Base-by-base conservation (phyloP, 2,329 filamentous ascomycete species). In the Aspergillus hiratsukae region DNA sequence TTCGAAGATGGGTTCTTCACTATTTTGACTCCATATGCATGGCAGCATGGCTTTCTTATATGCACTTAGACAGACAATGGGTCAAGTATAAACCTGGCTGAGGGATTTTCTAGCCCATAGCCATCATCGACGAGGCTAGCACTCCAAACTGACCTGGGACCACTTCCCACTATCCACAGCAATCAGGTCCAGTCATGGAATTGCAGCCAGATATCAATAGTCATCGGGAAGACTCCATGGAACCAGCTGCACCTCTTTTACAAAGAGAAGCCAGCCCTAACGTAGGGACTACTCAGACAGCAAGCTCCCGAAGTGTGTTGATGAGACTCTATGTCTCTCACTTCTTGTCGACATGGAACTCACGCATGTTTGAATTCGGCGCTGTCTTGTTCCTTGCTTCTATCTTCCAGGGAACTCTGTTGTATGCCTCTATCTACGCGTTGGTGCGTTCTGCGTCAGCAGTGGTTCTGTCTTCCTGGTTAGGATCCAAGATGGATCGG, bases 391-490 rank as follows among this genome's bases (percentile, higher is more conserved):
- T 81, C 67, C 74, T 86, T 9, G 82, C 83, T 0, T 70, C 76
- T 1, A 78, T 83, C 48, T 86, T 78, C 61, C 81, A 81, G 0
- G 72, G 77, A 0, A 89, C 86, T 0, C 74, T 91, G 23, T 76
- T 88, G 23, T 87, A 84, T 37, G 79, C 86, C 55, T 89, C 87
- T 0, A 73, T 87, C n/a, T 91, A 90, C 65, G 87, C 87, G 0
- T 72, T 90, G 6, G 75, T 80, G 4, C 81, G 88, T 23, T 79
- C 82, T 5, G 72, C 78, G 0, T 76, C 83, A 0, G 85, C 85
- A 0, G 80, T 87, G 3, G 28, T 84, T 0, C 73, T 89, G 6
- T 81, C 86, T 0, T 81, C 83, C 11, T 75, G 75, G 48, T 69
- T 90, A 5, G 88, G 88, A 1, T 65, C 67, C 1, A 78, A 77